Evolutionary conservation across 352 stramenopile species (phyloP), one percentile per base, ranked within the genome.

Genomic region (Pythium brassicae): DNA sequence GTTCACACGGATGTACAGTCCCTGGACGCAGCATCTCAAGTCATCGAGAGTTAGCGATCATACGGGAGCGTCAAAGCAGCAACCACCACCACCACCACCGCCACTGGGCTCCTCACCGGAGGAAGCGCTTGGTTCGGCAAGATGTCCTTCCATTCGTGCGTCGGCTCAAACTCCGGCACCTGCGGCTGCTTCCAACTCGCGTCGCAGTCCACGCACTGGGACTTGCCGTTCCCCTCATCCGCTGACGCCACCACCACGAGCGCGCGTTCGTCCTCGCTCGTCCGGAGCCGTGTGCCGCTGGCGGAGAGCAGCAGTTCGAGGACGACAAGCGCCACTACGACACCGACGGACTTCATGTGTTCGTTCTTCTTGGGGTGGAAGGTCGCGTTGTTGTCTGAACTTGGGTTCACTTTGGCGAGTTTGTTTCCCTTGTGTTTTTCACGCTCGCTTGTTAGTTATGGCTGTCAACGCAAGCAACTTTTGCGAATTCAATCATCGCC

Each of bases 1-100:
- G 59, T 86, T 86, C 32, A 86, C 63, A 25, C 75, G 73, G 35
- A 86, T 80, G 57, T 86, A 80, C 49, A 86, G 59, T 2, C 75
- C 71, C 75, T 85, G 19, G 17, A 43, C 12, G n/a, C 37, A 35
- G 37, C 37, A 43, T 22, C 2, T 5, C 0, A 2, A 17, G 37
- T 20, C 7, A 20, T 3, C 8, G 3, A 43, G 17, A 43, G 37
- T 19, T 44, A 44, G 19, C 9, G 29, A 35, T 9, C 29, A 35
- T 9, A 9, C 29, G 29, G 9, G 4, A 4, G 29, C 29, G 9
- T 35, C 9, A 4, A 35, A 4, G 29, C 29, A 35, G 29, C 29
- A 35, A 35, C 29, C 29, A 9, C 29, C 4, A 35, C 29, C 5
- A 35, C 4, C 29, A 9, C 4, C 29, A 35, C 22, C 8, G 10